Percentiles rank a stretch among this genome's conserved stretches.
Conservation (phyloP, 306 rosid species). For the Chamaecrista fasciculata region DNA sequence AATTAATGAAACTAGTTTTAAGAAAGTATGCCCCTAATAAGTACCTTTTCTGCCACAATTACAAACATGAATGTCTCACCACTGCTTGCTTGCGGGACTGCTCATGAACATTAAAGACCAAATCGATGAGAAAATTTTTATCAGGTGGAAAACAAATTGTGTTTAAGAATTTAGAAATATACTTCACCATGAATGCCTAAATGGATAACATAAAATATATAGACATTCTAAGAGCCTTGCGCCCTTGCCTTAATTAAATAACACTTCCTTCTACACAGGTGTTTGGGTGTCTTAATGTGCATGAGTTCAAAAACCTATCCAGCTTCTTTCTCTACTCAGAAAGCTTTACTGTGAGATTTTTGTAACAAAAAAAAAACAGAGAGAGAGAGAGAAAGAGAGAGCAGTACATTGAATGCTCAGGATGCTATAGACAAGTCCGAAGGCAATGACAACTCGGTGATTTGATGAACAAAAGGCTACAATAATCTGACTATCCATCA, state of each 20-base stretch:
- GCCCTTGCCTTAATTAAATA: neutral
- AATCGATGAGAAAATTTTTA: slow-evolving; percentile 17
- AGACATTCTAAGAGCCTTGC: neutral
- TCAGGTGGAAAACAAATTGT: neutral
- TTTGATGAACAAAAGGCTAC: neutral
- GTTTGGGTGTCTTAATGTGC: too few relatives aligned
- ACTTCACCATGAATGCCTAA: neutral
- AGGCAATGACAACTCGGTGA: neutral
- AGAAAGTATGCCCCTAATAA: neutral
- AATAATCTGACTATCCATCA: slow-evolving; percentile 12
- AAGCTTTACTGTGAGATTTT: too few relatives aligned
- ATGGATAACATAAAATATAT: neutral
- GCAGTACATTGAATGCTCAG: neutral
- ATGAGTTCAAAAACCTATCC: too few relatives aligned
- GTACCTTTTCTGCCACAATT: neutral
- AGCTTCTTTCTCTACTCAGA: too few relatives aligned
- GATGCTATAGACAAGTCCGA: neutral
- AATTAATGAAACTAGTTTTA: slow-evolving; percentile 1
- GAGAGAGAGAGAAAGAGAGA: too few relatives aligned
- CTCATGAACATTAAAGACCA: slow-evolving; percentile 16
- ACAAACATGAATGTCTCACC: slow-evolving; percentile 16
- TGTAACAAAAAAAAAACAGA: too few relatives aligned
- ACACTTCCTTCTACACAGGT: too few relatives aligned
- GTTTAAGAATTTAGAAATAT: neutral
- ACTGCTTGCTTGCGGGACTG: neutral